Evolutionary conservation across 2,329 filamentous ascomycete genomes (phyloP), one percentile per base, ranked within the genome.

Genomic region (Cladophialophora psammophila): DNA sequence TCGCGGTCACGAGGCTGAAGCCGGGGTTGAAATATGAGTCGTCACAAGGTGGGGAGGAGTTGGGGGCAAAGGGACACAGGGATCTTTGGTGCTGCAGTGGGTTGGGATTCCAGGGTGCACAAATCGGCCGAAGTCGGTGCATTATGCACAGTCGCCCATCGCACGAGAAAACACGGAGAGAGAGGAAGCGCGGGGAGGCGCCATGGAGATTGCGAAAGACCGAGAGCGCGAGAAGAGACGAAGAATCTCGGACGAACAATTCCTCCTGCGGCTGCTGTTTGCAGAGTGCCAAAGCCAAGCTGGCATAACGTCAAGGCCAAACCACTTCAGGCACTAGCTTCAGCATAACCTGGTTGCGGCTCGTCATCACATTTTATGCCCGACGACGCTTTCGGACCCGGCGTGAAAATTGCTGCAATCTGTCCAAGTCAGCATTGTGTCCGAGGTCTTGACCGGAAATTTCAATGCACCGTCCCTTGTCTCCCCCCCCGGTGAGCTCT

Each of bases 121-220:
- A 36, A 34, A 45, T 36, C 57, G 57, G 57, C 34, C 57, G 57
- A 60, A 31, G 36, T 20, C 57, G 40, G 57, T 50, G 36, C 18
- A 34, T 59, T 12, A 20, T 50, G 45, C 45, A 26, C 45, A 9
- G 18, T 9, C 42, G 40, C 40, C n/a, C n/a, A n/a, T 42, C 40
- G 40, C 40, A n/a, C 40, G 2, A 20, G 57, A 50, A 31, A 4
- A 34, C 9, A 36, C 13, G 8, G 42, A 18, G 32, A 1, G n/a
- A n/a, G n/a, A n/a, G n/a, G n/a, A n/a, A n/a, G 15, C 35, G 18
- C 42, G 20, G 42, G 12, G 36, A n/a, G n/a, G n/a, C 32, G 57
- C 38, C 45, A 61, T 52, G 59, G 59, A 61, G 59, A 38, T 61
- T 61, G 45, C 59, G 45, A 61, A 61, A 61, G 57, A 2, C 59